Conservation (phyloP, 1,284 basidiomycete species). For the Cutaneotrichosporon sp. region DNA sequence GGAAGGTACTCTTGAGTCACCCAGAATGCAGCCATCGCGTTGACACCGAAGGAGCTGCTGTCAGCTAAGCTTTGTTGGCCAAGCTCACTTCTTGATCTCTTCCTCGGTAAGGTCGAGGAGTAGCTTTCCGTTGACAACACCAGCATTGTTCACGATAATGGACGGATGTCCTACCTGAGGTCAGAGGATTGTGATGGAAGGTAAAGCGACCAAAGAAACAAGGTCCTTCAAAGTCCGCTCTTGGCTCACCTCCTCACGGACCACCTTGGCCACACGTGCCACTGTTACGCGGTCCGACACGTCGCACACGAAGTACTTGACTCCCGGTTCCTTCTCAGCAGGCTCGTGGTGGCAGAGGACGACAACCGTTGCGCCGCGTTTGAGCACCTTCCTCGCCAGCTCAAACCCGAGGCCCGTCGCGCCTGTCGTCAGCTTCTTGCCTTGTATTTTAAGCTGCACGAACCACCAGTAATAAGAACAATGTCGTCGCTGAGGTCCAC, state of each 20-base stretch:
- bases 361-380: conserved; percentile 75
- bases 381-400: conserved; percentile 76
- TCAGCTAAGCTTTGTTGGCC: neutral
- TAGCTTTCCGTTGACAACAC: conserved; percentile 85
- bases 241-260: conserved; percentile 67
- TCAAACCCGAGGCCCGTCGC: conserved; percentile 83
- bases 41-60: conserved; percentile 82
- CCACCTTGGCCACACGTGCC: conserved; percentile 64
- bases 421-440: conserved; percentile 57
- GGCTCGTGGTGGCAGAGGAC: conserved; percentile 76
- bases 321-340: conserved; percentile 53
- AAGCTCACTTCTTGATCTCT: conserved; percentile 73
- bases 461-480: conserved; percentile 84
- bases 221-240: neutral
- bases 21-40: conserved; percentile 86
- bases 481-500: conserved; percentile 69
- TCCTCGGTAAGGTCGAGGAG: conserved; percentile 72
- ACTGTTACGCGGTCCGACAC: conserved; percentile 84
- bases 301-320: conserved; percentile 60
- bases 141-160: conserved; percentile 91
- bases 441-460: conserved; percentile 28
- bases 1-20: conserved; percentile 91
- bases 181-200: neutral
- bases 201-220: too few relatives aligned
- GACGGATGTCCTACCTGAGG: conserved; percentile 81